These are phyloP conservation scores for Penicillium expansum DNA, from an alignment of 2,329 filamentous ascomycete genomes.

Conservation along the genomic window DNA sequence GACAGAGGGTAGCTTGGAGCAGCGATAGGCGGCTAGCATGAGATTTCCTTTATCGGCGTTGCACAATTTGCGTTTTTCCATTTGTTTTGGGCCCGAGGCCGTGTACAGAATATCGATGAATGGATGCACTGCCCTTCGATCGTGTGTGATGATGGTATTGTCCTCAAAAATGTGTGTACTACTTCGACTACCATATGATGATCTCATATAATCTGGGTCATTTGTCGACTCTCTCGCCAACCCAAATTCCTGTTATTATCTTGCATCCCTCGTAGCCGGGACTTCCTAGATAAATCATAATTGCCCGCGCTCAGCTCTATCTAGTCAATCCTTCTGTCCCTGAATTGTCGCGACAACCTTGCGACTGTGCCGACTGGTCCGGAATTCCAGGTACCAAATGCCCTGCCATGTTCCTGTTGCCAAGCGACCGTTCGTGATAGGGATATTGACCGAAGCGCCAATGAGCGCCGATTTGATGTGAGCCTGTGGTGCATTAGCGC, in stretches of 20 bases:
- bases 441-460: conserved; percentile 84
- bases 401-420: conserved; percentile 64
- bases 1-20: conserved; percentile 57
- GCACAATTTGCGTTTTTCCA: conserved; percentile 30
- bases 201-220: conserved; percentile 3
- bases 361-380: conserved; percentile 70
- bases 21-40: conserved; percentile 51
- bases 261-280: background rate
- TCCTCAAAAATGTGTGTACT: conserved; percentile 9
- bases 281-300: conserved; percentile 13
- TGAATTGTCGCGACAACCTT: conserved; percentile 91
- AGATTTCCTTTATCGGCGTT: conserved; percentile 38
- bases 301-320: conserved; percentile 9
- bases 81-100: conserved; percentile 29
- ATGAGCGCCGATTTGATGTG: conserved; percentile 91
- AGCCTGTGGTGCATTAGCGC: conserved; percentile 48
- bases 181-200: conserved; percentile 5
- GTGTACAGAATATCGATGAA: conserved; percentile 40
- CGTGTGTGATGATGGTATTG: conserved; percentile 9
- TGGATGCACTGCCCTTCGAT: conserved; percentile 26
- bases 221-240: background rate
- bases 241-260: background rate
- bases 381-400: conserved; percentile 93
- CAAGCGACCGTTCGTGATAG: conserved; percentile 81
- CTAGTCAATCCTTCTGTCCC: conserved; percentile 62